Percentiles rank a stretch among this genome's conserved stretches.
Evolutionary conservation across 768 basidiomycete species (phyloP).

Genomic region (Mycena chlorophos): DNA sequence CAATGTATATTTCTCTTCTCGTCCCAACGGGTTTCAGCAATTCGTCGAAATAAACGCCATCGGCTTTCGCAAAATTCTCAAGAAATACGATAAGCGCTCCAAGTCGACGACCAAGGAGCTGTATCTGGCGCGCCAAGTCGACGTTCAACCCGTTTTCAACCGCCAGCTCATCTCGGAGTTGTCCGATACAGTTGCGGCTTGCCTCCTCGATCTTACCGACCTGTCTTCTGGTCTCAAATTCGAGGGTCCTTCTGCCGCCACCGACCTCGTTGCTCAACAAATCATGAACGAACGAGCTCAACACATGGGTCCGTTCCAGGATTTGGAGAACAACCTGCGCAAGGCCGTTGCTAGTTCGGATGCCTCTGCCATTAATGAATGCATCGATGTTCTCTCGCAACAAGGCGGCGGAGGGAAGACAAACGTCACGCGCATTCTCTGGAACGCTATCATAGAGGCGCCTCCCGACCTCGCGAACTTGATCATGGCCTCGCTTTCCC

Average conservation of each 20-base stretch:
- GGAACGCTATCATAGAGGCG: slow-evolving; percentile 88
- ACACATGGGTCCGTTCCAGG: slow-evolving; percentile 74
- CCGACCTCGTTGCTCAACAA: slow-evolving; percentile 74
- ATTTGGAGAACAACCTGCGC: slow-evolving; percentile 84
- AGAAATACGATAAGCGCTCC: slow-evolving; percentile 98
- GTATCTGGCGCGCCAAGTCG: slow-evolving; percentile 93
- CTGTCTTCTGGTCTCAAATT: slow-evolving; percentile 73
- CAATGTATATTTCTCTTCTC: slow-evolving; percentile 17
- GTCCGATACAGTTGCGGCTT: slow-evolving; percentile 86
- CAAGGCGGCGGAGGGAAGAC: slow-evolving; percentile 55
- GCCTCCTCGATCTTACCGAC: slow-evolving; percentile 77
- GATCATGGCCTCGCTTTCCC: slow-evolving; percentile 64
- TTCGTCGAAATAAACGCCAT: slow-evolving; percentile 97
- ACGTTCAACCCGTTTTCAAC: slow-evolving; percentile 98
- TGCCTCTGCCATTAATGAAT: slow-evolving; percentile 59
- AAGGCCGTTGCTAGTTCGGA: slow-evolving; percentile 72
- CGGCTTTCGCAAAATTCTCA: slow-evolving; percentile 95
- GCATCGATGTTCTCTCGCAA: slow-evolving; percentile 64
- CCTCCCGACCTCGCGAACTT: slow-evolving; percentile 70
- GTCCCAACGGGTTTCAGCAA: slow-evolving; percentile 55
- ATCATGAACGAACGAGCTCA: slow-evolving; percentile 61
- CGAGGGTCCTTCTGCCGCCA: slow-evolving; percentile 68
- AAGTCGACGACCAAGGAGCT: slow-evolving; percentile 95
- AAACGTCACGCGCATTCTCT: slow-evolving; percentile 88
- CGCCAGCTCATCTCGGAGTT: slow-evolving; percentile 96